Base-by-base conservation (phyloP, 441 rosid genomes). In the Biscutella laevigata region DNA sequence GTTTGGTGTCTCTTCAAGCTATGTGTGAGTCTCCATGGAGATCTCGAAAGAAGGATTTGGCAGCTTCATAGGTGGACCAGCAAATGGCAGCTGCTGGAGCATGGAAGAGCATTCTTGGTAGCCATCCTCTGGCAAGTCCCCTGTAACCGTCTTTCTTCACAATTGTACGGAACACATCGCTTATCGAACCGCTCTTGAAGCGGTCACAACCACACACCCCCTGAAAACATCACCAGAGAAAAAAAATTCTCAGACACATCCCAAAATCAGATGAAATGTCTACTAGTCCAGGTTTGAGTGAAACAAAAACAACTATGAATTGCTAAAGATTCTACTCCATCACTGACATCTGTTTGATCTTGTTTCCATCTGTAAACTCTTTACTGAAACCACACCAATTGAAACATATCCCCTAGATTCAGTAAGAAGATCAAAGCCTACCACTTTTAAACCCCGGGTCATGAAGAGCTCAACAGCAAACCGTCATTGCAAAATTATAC, bases 161-260 rank as follows among this genome's bases (percentile, higher is more conserved):
- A 66, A 88, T 81, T 4, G 77, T 69, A 56, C 47, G 59, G 8
- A 86, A 16, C 26, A 92, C 99, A 58, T 81, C 83, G 20, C 81
- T 42, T 4, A 86, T 88, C 17, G 89, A 81, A 53, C 77, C 54
- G 9, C 69, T 78, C 52, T 64, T 70, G 65, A 80, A 92, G 60
- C 97, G 80, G 66, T 82, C 97, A n/a, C 99, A 88, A 49, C 99
- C 99, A 28, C 99, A 92, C 10, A 92, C 88, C 56, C 99, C 99
- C 99, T 92, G 82, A 41, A 53, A n/a, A n/a, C 38, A 63, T 12
- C 16, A 60, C 59, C 30, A 40, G 16, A 47, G 44, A 45, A 33
- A 4, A 40, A 48, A 22, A 5, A 32, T 5, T 15, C 57, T 20
- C 38, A n/a, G 16, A 29, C 25, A 6, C 16, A 24, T 25, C 61